Evolutionary conservation across 331 rosid species (phyloP), one percentile per base, ranked within the genome.

Genomic region (Stylosanthes scabra): DNA sequence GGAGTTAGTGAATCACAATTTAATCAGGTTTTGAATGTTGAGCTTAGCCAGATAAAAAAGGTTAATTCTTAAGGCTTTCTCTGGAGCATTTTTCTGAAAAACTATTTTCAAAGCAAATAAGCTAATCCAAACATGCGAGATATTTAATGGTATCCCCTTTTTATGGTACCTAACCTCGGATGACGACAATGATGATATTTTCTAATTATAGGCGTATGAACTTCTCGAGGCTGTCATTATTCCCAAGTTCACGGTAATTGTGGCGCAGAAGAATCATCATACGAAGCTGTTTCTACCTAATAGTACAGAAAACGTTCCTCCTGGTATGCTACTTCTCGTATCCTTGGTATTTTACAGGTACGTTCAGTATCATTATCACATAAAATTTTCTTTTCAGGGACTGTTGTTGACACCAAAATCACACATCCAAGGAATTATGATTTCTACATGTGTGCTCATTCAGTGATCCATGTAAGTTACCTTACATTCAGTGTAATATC

Each of bases 1-100:
- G 99, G 97, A 49, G 97, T 94, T 15, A 77, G 97, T 50, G 96
- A 94, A 78, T 91, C 99, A 7, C 97, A 94, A 71, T 94, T 94
- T 76, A 82, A 81, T 44, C 97, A 91, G 81, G 97, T 94, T 65
- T 78, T 94, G 87, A 82, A 87, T 66, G 77, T 94, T 9, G 99
- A 94, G 88, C 80, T 94, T 80, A 89, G 84, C 80, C 99, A 91
- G 83, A 94, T 94, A 60, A 77, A 84, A 54, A 88, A 91, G 97
- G 97, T 94, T 85, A 57, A 11, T 34, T 75, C 65, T 25, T 52
- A 6, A n/a, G n/a, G n/a, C n/a, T n/a, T n/a, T n/a, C n/a, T n/a
- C n/a, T n/a, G n/a, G 44, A 52, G 66, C 66, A 1, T 63, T 64
- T 66, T 29, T 34, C 39, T 74, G 9, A 15, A 58, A 41, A 42